phyloP scores from a whole-genome alignment of 345 rosid species.

The Arabidopsis arenosa region DNA sequence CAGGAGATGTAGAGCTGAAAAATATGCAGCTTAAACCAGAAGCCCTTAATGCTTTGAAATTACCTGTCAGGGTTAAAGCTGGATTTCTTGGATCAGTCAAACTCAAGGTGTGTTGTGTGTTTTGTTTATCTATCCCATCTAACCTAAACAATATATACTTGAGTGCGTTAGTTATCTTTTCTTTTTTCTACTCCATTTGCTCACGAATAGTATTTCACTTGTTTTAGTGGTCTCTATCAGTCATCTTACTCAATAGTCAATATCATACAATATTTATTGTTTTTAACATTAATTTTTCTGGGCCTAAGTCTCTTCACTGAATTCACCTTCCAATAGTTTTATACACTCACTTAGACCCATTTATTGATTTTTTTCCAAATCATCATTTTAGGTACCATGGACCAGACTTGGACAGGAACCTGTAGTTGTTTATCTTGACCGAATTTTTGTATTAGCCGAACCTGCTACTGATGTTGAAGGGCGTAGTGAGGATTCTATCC shows the following conservation, averaged over 20 bases:
- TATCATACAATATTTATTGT: neutral
- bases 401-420: conserved; percentile 99
- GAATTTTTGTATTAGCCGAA: conserved; percentile 84
- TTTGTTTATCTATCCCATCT: conserved; percentile 1
- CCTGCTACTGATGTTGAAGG: conserved; percentile 89
- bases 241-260: conserved; percentile 1
- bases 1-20: conserved; percentile 93
- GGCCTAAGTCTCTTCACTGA: neutral
- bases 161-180: conserved; percentile 3
- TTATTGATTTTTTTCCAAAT: conserved; percentile 18
- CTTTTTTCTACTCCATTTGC: neutral
- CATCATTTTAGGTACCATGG: conserved; percentile 85
- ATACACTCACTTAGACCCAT: conserved; percentile 27
- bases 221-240: conserved; percentile 14
- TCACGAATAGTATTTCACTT: conserved; percentile 7
- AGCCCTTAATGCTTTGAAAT: conserved; percentile 92
- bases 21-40: conserved; percentile 99
- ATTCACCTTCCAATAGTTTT: conserved; percentile 12
- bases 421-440: conserved; percentile 86
- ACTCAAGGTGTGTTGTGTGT: conserved; percentile 73
- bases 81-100: conserved; percentile 99
- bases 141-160: conserved; percentile 1
- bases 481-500: conserved; percentile 77
- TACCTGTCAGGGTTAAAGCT: conserved; percentile 98
- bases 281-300: neutral